Base-by-base conservation (phyloP, 495 filamentous ascomycete species). In the Pseudoneurospora amorphoporcata region DNA sequence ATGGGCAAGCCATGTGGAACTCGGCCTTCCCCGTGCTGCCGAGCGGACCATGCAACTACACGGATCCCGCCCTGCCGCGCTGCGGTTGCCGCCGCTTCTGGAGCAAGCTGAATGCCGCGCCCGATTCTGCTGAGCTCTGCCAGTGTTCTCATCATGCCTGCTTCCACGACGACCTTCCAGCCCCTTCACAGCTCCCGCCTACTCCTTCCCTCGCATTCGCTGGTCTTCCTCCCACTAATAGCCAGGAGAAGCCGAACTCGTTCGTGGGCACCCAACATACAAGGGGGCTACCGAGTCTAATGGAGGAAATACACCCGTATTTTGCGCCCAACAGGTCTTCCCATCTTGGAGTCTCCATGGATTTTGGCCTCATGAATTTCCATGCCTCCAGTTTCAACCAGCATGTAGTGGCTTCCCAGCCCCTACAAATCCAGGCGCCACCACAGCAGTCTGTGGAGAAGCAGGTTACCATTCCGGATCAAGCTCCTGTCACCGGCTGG, bases 91-190 rank as follows among this genome's bases (percentile, higher is more conserved):
- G 85, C 72, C 88, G 88, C 23, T 92, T 91, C 82, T 91, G 88
- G 88, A 84, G 84, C 76, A 81, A 81, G 70, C 78, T 83, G 45
- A 73, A 39, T 39, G 73, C 47, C 2, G 39, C 70, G 2, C 37
- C 73, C 5, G 81, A 81, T 32, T 77, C 83, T 42, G 80, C 76
- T n/a, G 83, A 83, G 61, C 86, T 86, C 79, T 92, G 90, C 83
- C 87, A 90, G 82, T 92, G 90, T 76, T 87, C 86, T 16, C 90
- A 92, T 78, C 90, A 92, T 84, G 90, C 90, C 40, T 92, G 90
- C 78, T 92, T 87, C 76, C 90, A 92, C 76, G 87, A 90, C 74
- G 81, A 84, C 73, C 47, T 79, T 70, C 81, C 71, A 17, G 39
- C 80, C 70, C 74, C 76, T 17, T 73, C 71, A 42, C 79, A 77